phyloP scores from a whole-genome alignment of 208 protist species.

The Crithidia fasciculata region DNA sequence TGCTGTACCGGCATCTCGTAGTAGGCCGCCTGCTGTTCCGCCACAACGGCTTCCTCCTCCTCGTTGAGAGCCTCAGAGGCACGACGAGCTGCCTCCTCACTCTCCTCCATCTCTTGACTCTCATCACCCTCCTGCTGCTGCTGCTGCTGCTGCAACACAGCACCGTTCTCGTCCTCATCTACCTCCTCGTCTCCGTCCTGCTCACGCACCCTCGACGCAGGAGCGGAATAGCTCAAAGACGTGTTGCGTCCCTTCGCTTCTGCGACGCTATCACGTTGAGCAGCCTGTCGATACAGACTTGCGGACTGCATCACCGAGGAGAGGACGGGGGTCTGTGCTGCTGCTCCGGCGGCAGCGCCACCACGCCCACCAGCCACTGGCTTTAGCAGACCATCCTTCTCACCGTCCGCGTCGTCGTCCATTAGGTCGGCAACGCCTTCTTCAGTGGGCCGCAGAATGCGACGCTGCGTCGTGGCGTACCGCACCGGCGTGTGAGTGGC shows the following conservation, averaged over 20 bases:
- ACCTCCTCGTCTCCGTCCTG: too few species aligned
- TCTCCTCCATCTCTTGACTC: background rate
- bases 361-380: background rate
- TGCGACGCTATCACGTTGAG: background rate
- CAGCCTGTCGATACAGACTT: conserved; percentile 11
- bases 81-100: background rate
- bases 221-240: too few species aligned
- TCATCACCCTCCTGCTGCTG: too few species aligned
- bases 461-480: conserved; percentile 22
- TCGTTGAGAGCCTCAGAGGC: background rate
- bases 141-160: too few species aligned
- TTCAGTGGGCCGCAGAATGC: conserved; percentile 27
- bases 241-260: background rate
- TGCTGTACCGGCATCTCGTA: conserved; percentile 33
- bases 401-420: conserved; percentile 21
- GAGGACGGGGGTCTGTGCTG: background rate
- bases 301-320: conserved; percentile 16
- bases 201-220: too few species aligned
- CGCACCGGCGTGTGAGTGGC: conserved; percentile 13
- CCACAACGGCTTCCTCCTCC: background rate
- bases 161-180: too few species aligned
- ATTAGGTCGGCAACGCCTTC: conserved; percentile 27
- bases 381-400: too few species aligned
- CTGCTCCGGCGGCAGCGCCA: background rate
- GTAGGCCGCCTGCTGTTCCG: conserved; percentile 27